These are phyloP conservation scores for Pythium folliculosum DNA, from an alignment of 352 stramenopile species.

Conservation along the genomic window DNA sequence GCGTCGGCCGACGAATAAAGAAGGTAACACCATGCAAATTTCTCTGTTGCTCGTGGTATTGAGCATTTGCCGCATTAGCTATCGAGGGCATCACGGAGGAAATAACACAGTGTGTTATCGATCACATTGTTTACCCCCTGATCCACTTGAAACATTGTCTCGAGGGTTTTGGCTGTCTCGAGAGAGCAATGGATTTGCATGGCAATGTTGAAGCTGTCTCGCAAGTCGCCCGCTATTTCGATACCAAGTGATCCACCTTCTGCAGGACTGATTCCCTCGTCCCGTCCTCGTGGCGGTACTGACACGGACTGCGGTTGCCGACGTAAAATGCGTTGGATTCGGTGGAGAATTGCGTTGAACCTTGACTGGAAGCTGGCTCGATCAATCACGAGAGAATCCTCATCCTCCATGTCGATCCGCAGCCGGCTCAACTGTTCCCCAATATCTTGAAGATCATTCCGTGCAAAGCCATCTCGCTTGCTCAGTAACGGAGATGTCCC, in stretches of 20 bases:
- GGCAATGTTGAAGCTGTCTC: conserved; percentile 52
- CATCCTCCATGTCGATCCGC: conserved; percentile 64
- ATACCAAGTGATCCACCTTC: background rate
- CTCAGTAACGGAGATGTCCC: conserved; percentile 52
- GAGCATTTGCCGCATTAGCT: conserved; percentile 3
- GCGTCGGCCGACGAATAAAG: conserved; percentile 43
- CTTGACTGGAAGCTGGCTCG: conserved; percentile 31
- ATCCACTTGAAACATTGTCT: conserved; percentile 51
- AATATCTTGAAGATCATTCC: conserved; percentile 33
- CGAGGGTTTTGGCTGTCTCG: conserved; percentile 46
- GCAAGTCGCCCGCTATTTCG: background rate
- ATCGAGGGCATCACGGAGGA: conserved; percentile 68
- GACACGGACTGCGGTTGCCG: background rate
- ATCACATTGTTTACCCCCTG: conserved; percentile 36
- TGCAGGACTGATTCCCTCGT: background rate
- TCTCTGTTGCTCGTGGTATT: background rate
- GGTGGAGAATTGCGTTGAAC: conserved; percentile 33
- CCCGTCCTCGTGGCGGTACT: background rate
- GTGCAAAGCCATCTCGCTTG: conserved; percentile 39
- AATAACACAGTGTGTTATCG: conserved; percentile 75
- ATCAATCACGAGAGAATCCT: conserved; percentile 58
- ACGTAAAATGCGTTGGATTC: conserved; percentile 49
- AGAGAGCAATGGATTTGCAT: conserved; percentile 50
- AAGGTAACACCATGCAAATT: background rate
- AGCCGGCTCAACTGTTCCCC: conserved; percentile 42